These are phyloP conservation scores for Chlorella sp. DNA, from an alignment of 139 green algal species.

Conservation along the genomic window DNA sequence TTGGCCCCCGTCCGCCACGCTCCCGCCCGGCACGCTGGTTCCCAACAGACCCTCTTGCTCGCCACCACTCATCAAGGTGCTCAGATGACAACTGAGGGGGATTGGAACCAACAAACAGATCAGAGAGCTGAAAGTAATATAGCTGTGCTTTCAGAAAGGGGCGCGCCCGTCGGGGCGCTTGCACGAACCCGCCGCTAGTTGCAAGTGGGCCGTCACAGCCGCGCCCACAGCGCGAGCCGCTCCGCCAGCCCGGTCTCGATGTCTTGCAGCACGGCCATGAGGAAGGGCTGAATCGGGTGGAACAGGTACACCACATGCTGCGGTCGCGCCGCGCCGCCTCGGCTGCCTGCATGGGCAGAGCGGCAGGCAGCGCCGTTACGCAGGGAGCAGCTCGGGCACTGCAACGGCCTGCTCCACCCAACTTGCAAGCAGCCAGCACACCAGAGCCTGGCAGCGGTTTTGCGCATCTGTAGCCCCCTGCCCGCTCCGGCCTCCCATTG, in stretches of 20 bases:
- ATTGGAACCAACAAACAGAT: too few species aligned
- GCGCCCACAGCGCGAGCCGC: constrained; percentile 6
- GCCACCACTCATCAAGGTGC: too few species aligned
- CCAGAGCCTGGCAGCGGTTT: not conserved
- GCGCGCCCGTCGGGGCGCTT: too few species aligned
- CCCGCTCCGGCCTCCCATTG: not conserved
- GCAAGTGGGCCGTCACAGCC: not conserved
- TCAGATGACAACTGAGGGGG: too few species aligned
- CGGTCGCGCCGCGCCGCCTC: not conserved
- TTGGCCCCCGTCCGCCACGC: too few species aligned
- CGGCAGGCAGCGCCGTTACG: not conserved
- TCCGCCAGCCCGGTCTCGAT: constrained; percentile 34
- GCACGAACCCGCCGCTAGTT: not conserved
- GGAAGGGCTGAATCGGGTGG: constrained; percentile 36
- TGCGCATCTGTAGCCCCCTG: too few species aligned
- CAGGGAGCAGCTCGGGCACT: too few species aligned
- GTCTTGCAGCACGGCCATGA: constrained; percentile 41
- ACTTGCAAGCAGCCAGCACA: not conserved
- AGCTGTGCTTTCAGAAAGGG: not conserved
- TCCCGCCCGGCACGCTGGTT: not conserved
- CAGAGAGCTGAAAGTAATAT: not conserved
- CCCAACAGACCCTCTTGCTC: not conserved
- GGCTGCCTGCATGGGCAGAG: not conserved
- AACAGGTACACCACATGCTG: constrained; percentile 41
- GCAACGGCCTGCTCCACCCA: not conserved